phyloP scores from a whole-genome alignment of 2,329 filamentous ascomycete species.

The Pseudopithomyces chartarum region DNA sequence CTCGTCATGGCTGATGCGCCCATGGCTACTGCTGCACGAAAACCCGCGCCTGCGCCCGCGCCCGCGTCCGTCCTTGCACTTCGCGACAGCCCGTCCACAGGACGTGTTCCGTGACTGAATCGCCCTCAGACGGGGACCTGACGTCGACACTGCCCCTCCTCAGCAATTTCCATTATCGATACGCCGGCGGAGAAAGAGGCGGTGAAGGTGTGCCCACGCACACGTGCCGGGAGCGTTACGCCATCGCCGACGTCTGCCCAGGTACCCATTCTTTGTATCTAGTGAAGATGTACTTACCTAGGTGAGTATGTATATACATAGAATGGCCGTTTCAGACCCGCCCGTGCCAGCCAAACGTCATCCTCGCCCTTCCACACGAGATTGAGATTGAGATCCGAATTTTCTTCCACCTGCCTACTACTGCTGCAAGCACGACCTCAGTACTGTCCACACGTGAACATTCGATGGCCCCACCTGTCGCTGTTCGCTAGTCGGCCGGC shows the following conservation, averaged over 20 bases:
- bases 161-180: slow-evolving; percentile 29
- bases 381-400: too few relatives aligned
- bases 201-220: slow-evolving; percentile 41
- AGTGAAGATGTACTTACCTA: too few relatives aligned
- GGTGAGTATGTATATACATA: not conserved
- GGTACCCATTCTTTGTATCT: slow-evolving; percentile 15
- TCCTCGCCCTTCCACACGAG: not conserved
- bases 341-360: not conserved
- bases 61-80: not conserved
- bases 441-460: not conserved
- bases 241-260: slow-evolving; percentile 23
- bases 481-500: not conserved
- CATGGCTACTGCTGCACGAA: slow-evolving; percentile 19
- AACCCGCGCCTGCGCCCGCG: slow-evolving; percentile 4
- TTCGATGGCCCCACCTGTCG: slow-evolving; percentile 6
- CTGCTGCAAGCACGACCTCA: too few relatives aligned
- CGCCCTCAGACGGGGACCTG: slow-evolving; percentile 21
- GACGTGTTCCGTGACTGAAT: slow-evolving; percentile 16
- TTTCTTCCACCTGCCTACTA: not conserved
- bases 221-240: slow-evolving; percentile 26
- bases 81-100: not conserved
- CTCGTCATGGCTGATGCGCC: slow-evolving; percentile 29
- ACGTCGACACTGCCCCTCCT: slow-evolving; percentile 30
- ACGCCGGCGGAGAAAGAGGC: slow-evolving; percentile 39
- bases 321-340: not conserved